Conservation (phyloP, 192 early-diverging fungal species). For the Podila epicladia region DNA sequence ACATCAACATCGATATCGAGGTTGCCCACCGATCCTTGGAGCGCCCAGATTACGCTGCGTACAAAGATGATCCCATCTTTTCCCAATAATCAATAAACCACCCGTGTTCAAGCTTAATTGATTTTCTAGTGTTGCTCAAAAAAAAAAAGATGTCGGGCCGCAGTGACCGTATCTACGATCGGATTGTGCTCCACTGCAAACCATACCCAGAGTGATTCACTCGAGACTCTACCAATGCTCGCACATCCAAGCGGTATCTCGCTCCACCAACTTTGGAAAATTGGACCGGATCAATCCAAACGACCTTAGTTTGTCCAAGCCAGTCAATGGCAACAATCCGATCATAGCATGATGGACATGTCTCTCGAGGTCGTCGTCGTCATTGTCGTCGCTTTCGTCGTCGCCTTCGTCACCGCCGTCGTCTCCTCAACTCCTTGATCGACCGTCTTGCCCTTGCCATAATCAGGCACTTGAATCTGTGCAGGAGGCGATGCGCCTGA, state of each 20-base stretch:
- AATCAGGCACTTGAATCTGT: not conserved
- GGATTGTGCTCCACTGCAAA: conserved; percentile 22
- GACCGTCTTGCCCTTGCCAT: not conserved
- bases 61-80: conserved; percentile 53
- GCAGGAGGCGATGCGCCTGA: not conserved
- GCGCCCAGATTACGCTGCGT: conserved; percentile 64
- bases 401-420: not conserved
- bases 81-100: conserved; percentile 6
- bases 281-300: conserved; percentile 23
- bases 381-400: not conserved
- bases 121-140: not conserved
- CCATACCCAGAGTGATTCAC: conserved; percentile 23
- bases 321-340: conserved; percentile 16
- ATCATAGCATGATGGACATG: not conserved
- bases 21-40: conserved; percentile 76
- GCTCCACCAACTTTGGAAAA: conserved; percentile 19
- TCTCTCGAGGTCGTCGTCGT: not conserved
- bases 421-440: not conserved
- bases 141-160: not conserved
- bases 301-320: conserved; percentile 5
- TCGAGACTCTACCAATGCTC: conserved; percentile 12
- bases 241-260: conserved; percentile 24
- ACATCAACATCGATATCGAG: conserved; percentile 91
- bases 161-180: conserved; percentile 1
- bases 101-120: too few species aligned